Evolutionary conservation across 352 stramenopile genomes (phyloP), one percentile per base, ranked within the genome.

Genomic region (Globisporangium echinulatum): DNA sequence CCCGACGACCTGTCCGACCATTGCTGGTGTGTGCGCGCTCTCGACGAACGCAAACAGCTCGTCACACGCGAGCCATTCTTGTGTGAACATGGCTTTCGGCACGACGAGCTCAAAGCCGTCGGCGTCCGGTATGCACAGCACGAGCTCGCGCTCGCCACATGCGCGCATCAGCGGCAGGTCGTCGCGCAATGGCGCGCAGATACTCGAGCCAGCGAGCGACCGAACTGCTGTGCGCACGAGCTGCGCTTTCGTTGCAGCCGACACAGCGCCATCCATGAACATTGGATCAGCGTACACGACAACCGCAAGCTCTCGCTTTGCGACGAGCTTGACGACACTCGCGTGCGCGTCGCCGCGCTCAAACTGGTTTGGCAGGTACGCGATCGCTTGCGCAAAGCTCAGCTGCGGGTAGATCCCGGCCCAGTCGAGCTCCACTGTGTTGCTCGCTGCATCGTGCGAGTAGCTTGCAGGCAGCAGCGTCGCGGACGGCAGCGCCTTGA

Each of bases 281-380:
- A 47, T 11, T 5, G 39, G 17, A 7, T 64, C 47, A 1, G 52
- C 51, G 33, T 33, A 62, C 19, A 42, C 40, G 5, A 68, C 33
- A 13, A 68, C 7, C 43, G 38, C 14, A 8, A 71, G 15, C n/a
- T 52, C 49, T 10, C 33, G 11, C 48, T 49, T 58, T 1, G 49
- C 17, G 0, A 39, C 58, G 7, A 71, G 57, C 10, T 56, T 52
- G 1, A 71, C 56, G 43, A 71, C 57, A n/a, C 53, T 38, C 15
- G 49, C 54, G n/a, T 33, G 43, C 13, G 47, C 43, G 47, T 49
- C 33, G 51, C 57, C 56, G 37, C 64, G 64, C 13, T 71, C 64
- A 43, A 66, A 71, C 53, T 71, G 64, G 57, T 68, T 71, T 9
- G 64, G 64, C 19, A 68, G 51, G 57, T 71, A 71, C 52, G 56